These are phyloP conservation scores for Mycena vulgaris DNA, from an alignment of 768 basidiomycete species.

Conservation along the genomic window DNA sequence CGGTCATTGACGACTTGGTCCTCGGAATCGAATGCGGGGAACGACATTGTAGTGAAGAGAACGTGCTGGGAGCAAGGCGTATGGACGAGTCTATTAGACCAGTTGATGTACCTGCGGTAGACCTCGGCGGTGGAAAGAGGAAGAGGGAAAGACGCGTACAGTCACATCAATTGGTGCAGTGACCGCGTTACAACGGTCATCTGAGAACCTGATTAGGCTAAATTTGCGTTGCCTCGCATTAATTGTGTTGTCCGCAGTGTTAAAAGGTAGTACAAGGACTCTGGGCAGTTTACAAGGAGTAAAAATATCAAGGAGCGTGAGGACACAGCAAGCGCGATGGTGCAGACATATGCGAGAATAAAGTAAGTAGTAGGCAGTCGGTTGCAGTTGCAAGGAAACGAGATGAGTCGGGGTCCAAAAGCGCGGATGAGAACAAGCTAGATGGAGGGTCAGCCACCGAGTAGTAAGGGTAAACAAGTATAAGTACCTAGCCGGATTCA, in stretches of 20 bases:
- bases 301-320: conserved; percentile 28
- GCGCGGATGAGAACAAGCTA: background rate
- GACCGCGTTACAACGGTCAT: no score
- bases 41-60: conserved; percentile 59
- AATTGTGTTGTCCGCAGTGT: no score
- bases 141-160: conserved; percentile 15
- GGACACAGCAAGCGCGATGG: background rate
- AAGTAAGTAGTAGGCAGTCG: background rate
- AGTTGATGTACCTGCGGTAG: no score
- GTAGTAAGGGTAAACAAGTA: background rate
- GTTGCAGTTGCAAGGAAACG: conserved; percentile 6
- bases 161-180: conserved; percentile 20
- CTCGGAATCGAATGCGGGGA: conserved; percentile 61
- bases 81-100: no score
- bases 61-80: no score
- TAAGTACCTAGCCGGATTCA: background rate
- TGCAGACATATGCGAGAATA: background rate
- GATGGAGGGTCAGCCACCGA: background rate
- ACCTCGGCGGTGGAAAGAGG: no score
- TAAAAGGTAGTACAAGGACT: conserved; percentile 21
- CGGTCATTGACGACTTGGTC: conserved; percentile 84
- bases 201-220: no score
- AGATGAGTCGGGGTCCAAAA: no score
- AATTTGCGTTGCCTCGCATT: no score
- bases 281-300: conserved; percentile 4